Percentiles rank a stretch among this genome's conserved stretches.
phyloP scores from a whole-genome alignment of 2,329 filamentous ascomycete genomes.

The Pseudogymnoascus destructans region DNA sequence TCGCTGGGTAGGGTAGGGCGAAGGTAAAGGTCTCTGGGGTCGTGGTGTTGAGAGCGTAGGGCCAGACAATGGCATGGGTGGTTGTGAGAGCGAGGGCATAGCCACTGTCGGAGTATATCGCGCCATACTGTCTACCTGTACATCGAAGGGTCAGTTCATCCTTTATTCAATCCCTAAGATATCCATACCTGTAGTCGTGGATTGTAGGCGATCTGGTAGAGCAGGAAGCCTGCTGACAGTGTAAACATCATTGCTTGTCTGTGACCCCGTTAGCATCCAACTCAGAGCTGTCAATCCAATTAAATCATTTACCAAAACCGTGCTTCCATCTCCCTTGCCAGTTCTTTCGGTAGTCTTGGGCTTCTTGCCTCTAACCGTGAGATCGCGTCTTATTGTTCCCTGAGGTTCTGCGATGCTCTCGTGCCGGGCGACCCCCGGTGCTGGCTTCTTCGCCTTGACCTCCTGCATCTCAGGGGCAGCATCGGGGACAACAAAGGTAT shows the following conservation, averaged over 20 bases:
- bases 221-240: constrained; percentile 73
- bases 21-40: constrained; percentile 71
- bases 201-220: constrained; percentile 63
- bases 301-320: constrained; percentile 43
- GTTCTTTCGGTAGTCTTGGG: constrained; percentile 47
- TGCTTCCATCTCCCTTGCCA: constrained; percentile 57
- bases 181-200: constrained; percentile 48
- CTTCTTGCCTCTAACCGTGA: constrained; percentile 49
- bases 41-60: constrained; percentile 57
- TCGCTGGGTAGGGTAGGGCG: constrained; percentile 60
- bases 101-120: constrained; percentile 50
- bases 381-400: constrained; percentile 31
- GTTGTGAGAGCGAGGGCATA: constrained; percentile 73
- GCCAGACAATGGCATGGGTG: constrained; percentile 79
- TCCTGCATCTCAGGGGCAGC: constrained; percentile 40
- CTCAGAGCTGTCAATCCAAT: neutral
- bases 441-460: constrained; percentile 38
- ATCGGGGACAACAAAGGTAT: constrained; percentile 42
- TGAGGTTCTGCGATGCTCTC: constrained; percentile 17
- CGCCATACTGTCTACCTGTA: constrained; percentile 50
- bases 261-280: constrained; percentile 14
- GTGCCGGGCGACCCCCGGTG: constrained; percentile 28
- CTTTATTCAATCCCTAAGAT: neutral
- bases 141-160: constrained; percentile 10
- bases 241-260: constrained; percentile 79